Base-by-base conservation (phyloP, 2,329 filamentous ascomycete genomes). In the Epichloe scottii region DNA sequence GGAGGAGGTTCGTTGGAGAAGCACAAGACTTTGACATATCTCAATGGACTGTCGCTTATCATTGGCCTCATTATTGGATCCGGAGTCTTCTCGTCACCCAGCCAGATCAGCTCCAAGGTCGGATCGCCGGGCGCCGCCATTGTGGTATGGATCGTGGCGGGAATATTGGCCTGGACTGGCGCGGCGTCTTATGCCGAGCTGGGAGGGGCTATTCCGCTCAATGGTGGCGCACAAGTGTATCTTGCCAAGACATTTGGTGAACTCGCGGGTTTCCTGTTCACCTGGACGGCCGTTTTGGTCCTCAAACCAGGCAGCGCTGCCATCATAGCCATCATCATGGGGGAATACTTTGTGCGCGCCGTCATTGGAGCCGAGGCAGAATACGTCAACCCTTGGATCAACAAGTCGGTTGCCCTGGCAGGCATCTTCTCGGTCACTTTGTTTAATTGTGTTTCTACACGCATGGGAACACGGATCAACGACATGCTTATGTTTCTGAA, bases 401-500 rank as follows among this genome's bases (percentile, higher is more conserved):
- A 87, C 72, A 98, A 97, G 71, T 78, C 75, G 2, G 87, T 96
- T 34, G 93, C 90, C 1, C 67, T 97, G 53, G 71, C 80, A 7
- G 90, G 87, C 3, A 71, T 98, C 37, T 66, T 86, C 3, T 34
- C 82, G 2, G 87, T 97, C 51, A 96, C 89, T 0, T 72, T 88
- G 46, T 66, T 97, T 60, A 98, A 97, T 68, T 94, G 89, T 67
- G 72, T 96, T 19, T 96, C 90, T 4, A 98, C 93, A 4, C 85
- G 84, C 60, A 72, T 96, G 40, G 90, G 89, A 41, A 95, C 89
- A 3, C 77, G 88, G 46, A 81, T 93, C 63, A 90, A 94, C 51
- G 90, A 98, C 65, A 68, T 89, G 60, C 89, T 98, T 68, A 95
- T 98, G 89, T 89, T 98, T 63, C 76, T 97, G 67, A 98, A 98